phyloP scores from a whole-genome alignment of 108 stramenopile species.

The Pseudonitzschia pungens region DNA sequence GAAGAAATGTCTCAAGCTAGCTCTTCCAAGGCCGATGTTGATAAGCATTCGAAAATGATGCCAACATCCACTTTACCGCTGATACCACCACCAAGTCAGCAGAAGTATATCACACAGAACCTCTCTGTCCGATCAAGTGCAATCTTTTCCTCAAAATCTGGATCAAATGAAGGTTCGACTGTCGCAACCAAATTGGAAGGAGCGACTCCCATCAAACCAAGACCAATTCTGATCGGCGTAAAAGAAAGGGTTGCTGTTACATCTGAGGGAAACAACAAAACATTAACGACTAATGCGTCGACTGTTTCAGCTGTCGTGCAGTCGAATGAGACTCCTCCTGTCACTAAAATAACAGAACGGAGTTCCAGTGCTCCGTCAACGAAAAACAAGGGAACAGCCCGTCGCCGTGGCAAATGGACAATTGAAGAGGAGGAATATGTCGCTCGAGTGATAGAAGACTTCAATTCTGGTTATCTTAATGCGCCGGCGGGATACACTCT shows the following conservation, averaged over 20 bases:
- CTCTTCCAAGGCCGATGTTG: background rate
- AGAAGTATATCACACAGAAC: background rate
- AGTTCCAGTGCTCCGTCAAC: background rate
- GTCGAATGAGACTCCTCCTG: background rate
- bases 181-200: background rate
- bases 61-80: background rate
- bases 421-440: constrained; percentile 96
- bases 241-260: background rate
- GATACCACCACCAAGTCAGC: background rate
- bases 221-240: background rate
- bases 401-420: constrained; percentile 93
- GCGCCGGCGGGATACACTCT: constrained; percentile 95
- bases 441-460: constrained; percentile 88
- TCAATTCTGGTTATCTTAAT: constrained; percentile 91
- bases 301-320: background rate
- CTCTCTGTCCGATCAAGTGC: background rate
- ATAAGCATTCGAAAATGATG: background rate
- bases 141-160: background rate
- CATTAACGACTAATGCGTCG: background rate
- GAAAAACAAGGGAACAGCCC: constrained; percentile 23
- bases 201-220: constrained; percentile 1
- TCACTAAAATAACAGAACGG: background rate
- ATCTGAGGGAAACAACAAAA: background rate
- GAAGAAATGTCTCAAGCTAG: background rate
- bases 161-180: background rate